Percentiles rank a stretch among this genome's conserved stretches.
Conservation (phyloP, 75 land plant species). For the Cunninghamia lanceolata region DNA sequence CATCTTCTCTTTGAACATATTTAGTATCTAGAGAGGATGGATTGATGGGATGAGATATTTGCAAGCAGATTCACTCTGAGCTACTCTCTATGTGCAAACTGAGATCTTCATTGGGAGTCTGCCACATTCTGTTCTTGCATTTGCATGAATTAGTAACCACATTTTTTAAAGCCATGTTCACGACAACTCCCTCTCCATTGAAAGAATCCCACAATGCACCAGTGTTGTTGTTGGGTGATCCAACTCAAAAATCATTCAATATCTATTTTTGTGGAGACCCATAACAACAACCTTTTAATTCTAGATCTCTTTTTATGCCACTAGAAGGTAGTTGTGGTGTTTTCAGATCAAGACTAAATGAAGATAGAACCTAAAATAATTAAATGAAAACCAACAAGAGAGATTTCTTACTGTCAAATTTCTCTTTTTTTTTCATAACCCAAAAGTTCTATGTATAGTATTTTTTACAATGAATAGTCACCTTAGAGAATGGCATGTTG, state of each 20-base stretch:
- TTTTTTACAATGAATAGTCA: not conserved
- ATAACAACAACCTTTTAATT: not conserved
- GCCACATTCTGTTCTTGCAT: constrained; percentile 6
- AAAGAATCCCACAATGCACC: not conserved
- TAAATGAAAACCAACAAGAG: not conserved
- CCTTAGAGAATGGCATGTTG: not conserved
- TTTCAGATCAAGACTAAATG: not conserved
- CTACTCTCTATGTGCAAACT: constrained; percentile 3
- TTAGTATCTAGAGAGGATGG: not conserved
- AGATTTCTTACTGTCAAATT: not conserved
- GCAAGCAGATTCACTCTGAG: not conserved
- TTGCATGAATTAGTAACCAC: not conserved
- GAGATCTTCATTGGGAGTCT: constrained; percentile 3
- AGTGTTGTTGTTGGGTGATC: not conserved
- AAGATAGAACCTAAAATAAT: not conserved
- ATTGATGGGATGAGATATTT: not conserved
- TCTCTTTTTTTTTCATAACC: not conserved
- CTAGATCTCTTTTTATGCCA: not conserved
- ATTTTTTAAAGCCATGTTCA: not conserved
- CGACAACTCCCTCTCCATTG: not conserved
- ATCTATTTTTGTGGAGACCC: not conserved
- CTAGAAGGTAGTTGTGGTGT: not conserved
- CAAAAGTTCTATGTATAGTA: not conserved
- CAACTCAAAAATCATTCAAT: not conserved
- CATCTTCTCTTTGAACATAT: not conserved